Evolutionary conservation across 140 eudicot species (phyloP).

Genomic region (Ambrosia hybrid): DNA sequence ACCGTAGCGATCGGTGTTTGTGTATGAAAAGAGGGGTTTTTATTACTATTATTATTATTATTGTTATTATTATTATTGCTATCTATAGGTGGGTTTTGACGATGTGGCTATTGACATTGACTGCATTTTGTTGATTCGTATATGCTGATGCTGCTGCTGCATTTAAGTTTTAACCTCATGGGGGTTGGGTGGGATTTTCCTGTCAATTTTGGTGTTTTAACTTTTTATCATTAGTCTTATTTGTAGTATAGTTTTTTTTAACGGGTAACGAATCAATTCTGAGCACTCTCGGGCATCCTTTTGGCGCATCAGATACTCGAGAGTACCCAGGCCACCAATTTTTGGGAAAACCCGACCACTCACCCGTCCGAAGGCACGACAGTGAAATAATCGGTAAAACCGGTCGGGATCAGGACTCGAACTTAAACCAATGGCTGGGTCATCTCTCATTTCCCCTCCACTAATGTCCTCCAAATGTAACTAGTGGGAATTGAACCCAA

Average conservation of each 20-base stretch:
- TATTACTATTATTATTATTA: background rate
- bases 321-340: no score
- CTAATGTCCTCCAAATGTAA: no score
- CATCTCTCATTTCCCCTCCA: no score
- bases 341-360: no score
- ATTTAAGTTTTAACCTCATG: slow-evolving; percentile 10
- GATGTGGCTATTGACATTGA: slow-evolving; percentile 36
- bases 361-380: no score
- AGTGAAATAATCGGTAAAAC: no score
- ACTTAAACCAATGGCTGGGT: no score
- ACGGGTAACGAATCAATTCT: no score
- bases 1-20: slow-evolving; percentile 35
- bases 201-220: background rate
- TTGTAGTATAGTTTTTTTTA: background rate
- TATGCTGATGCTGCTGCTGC: slow-evolving; percentile 21
- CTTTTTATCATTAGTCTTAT: background rate
- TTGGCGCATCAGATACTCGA: no score
- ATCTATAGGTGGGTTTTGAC: slow-evolving; percentile 24
- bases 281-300: no score
- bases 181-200: slow-evolving; percentile 1
- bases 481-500: no score
- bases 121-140: slow-evolving; percentile 30
- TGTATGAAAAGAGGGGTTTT: slow-evolving; percentile 38
- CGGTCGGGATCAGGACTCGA: no score
- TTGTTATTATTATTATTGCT: background rate